A percentile compares a stretch with the other conserved stretches of the same genome.
Conservation (phyloP, 345 rosid species). For the Geranium brycei region DNA sequence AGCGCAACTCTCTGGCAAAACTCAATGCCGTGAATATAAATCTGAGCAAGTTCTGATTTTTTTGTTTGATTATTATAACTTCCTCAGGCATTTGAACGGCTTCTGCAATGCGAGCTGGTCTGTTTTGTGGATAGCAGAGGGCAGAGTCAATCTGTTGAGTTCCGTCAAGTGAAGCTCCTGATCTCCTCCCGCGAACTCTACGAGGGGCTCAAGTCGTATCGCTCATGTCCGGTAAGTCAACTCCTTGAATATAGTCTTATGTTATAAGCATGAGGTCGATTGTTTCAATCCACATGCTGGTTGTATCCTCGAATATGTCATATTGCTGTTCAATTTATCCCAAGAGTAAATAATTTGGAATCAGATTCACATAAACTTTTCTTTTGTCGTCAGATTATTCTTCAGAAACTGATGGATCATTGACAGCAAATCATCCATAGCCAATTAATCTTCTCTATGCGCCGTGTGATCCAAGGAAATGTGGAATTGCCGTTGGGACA, state of each 20-base stretch:
- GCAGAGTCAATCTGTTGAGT: slow-evolving; percentile 52
- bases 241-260: not conserved
- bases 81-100: slow-evolving; percentile 78
- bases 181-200: slow-evolving; percentile 53
- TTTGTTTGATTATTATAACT: slow-evolving; percentile 4
- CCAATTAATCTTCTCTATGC: not conserved
- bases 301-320: no score
- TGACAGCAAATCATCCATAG: not conserved
- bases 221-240: slow-evolving; percentile 79
- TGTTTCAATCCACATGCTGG: no score
- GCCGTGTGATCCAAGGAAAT: not conserved
- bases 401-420: not conserved
- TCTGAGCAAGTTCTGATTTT: slow-evolving; percentile 5
- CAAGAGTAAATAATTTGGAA: no score
- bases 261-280: no score
- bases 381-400: not conserved
- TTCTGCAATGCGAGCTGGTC: slow-evolving; percentile 49
- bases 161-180: slow-evolving; percentile 61
- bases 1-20: slow-evolving; percentile 9
- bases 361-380: no score
- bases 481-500: not conserved
- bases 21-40: not conserved
- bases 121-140: slow-evolving; percentile 57
- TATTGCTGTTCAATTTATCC: no score
- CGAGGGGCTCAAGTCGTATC: slow-evolving; percentile 60